Evolutionary conservation across 306 rosid species (phyloP), one percentile per base, ranked within the genome.

Genomic region (Prunus dulcis): DNA sequence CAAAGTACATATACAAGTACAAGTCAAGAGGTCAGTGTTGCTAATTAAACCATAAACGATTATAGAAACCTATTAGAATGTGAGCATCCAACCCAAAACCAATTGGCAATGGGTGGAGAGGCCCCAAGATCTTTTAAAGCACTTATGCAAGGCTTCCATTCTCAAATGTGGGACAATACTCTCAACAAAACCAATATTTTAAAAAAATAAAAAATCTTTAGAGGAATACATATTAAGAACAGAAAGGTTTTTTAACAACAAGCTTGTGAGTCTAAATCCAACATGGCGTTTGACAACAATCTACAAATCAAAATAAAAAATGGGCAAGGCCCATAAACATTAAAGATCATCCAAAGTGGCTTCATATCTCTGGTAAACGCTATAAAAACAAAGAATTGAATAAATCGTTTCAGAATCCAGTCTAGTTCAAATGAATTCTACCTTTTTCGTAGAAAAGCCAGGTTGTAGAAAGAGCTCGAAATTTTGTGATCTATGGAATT

Each of bases 21-120:
- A 71, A 81, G 69, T 62, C 30, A 58, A 45, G 38, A 56, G 12
- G 30, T 53, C 71, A 58, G n/a, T 65, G 79, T 47, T 43, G 60
- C 53, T 67, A 25, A 55, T 25, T 47, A 41, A 71, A 49, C 64
- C 74, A 68, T 45, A 66, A 58, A 64, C 23, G 64, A 62, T 18
- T 75, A 3, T 65, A 19, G 2, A 32, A 23, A 74, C 18, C 15
- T 38, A 1, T 38, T 7, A 38, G 43, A 38, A 38, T 6, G 10
- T 38, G 43, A 38, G 10, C 43, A 38, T 38, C 2, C 43, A 38
- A 6, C 9, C 43, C 43, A 7, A 38, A 38, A 38, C 9, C 9
- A 38, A 38, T 38, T 38, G 68, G 43, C 43, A 38, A 38, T 9
- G 2, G 9, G 43, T 38, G 9, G 9, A 38, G 43, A 38, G 43